A percentile compares a stretch with the other conserved stretches of the same genome.
phyloP scores from a whole-genome alignment of 306 rosid genomes.

The Ceratonia siliqua region DNA sequence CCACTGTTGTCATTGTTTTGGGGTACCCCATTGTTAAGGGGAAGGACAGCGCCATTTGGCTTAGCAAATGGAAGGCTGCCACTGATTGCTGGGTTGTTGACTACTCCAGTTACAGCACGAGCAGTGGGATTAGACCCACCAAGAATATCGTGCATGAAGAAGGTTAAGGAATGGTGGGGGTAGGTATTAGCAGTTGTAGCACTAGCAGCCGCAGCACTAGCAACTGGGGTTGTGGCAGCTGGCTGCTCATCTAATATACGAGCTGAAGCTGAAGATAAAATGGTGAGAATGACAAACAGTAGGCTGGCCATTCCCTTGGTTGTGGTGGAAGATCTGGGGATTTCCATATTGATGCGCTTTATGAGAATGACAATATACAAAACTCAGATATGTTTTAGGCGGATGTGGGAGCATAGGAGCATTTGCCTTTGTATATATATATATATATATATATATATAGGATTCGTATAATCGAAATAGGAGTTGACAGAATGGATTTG shows the following conservation, averaged over 20 bases:
- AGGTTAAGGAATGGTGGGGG: background rate
- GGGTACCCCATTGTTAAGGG: background rate
- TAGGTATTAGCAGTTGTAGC: background rate
- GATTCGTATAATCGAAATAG: background rate
- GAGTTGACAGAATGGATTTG: constrained; percentile 40
- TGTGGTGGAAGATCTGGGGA: background rate
- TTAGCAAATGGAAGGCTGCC: constrained; percentile 24
- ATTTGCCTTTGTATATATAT: background rate
- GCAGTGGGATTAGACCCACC: constrained; percentile 20
- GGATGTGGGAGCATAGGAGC: background rate
- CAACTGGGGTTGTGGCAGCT: background rate
- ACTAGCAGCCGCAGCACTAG: background rate
- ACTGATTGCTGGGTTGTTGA: constrained; percentile 13
- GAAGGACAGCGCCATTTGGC: constrained; percentile 24
- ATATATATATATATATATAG: background rate
- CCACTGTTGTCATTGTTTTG: constrained; percentile 5
- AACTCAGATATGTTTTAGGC: background rate
- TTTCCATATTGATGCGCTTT: background rate
- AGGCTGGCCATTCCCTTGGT: background rate
- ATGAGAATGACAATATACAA: background rate
- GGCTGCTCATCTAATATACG: background rate
- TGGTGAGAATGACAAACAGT: constrained; percentile 3
- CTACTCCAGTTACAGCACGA: constrained; percentile 6
- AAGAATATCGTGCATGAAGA: background rate
- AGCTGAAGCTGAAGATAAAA: background rate